Conservation (phyloP, 2,329 filamentous ascomycete species). For the Cercospora sp. region DNA sequence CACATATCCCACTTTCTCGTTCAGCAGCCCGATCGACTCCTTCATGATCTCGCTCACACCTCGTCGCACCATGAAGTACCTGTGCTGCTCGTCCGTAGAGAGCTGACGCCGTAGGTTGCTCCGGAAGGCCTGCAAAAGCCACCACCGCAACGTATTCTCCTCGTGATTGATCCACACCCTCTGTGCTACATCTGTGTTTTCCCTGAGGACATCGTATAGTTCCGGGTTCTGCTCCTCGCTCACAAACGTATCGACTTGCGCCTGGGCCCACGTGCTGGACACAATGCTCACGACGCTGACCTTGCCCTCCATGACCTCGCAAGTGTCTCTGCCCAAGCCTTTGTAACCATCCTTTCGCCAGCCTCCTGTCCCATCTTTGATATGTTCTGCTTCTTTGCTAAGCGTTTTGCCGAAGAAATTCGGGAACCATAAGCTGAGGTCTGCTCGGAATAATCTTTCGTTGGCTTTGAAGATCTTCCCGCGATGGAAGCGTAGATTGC, state of each 20-base stretch:
- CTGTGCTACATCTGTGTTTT: constrained; percentile 61
- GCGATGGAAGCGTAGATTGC: constrained; percentile 74
- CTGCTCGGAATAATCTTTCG: constrained; percentile 76
- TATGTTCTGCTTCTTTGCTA: constrained; percentile 65
- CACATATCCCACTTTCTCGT: constrained; percentile 89
- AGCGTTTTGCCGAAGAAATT: constrained; percentile 84
- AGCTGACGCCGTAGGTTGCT: constrained; percentile 51
- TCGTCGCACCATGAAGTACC: constrained; percentile 61
- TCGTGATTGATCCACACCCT: constrained; percentile 86
- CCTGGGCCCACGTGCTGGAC: constrained; percentile 80
- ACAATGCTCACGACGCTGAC: constrained; percentile 75
- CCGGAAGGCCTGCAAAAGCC: constrained; percentile 56
- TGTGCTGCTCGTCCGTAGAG: constrained; percentile 53
- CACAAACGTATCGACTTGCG: constrained; percentile 73
- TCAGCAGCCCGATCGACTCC: constrained; percentile 68
- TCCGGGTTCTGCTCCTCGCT: constrained; percentile 65
- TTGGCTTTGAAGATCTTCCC: constrained; percentile 92
- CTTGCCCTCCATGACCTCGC: constrained; percentile 68
- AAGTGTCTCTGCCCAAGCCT: constrained; percentile 63
- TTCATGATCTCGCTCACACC: constrained; percentile 58
- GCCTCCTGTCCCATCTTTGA: constrained; percentile 50
- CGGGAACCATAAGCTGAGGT: constrained; percentile 86
- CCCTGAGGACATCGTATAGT: constrained; percentile 63
- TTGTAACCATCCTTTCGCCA: constrained; percentile 45
- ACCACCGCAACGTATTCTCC: constrained; percentile 68